phyloP scores from a whole-genome alignment of 176 grass and related monocot species.

The Oryza glaberrima region DNA sequence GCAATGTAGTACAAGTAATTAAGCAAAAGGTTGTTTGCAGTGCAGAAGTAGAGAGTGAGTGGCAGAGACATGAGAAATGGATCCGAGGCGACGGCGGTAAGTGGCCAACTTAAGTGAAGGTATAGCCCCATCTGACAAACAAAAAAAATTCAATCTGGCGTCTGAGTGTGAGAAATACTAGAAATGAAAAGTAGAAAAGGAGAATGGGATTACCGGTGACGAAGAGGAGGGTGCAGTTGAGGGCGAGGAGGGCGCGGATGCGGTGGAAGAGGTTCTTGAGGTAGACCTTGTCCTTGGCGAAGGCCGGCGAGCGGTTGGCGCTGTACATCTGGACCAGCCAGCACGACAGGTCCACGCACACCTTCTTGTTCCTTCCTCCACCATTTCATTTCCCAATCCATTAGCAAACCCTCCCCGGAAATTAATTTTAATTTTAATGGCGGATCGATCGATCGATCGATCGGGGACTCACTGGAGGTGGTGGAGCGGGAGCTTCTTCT shows the following conservation, averaged over 20 bases:
- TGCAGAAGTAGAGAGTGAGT: too few relatives aligned
- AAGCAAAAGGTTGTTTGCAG: neutral
- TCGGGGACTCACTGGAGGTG: constrained; percentile 76
- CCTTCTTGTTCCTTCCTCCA: constrained; percentile 75
- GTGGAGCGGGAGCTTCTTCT: constrained; percentile 90
- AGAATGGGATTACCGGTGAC: constrained; percentile 55
- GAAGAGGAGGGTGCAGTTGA: constrained; percentile 90
- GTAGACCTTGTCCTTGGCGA: constrained; percentile 80
- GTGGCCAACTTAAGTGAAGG: constrained; percentile 93
- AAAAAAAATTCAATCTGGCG: neutral
- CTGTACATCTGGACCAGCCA: constrained; percentile 81
- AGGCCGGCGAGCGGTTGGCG: constrained; percentile 50
- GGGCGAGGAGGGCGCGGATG: constrained; percentile 82
- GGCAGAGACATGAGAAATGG: constrained; percentile 47
- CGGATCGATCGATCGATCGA: neutral
- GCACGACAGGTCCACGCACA: constrained; percentile 95
- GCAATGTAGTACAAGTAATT: too few relatives aligned
- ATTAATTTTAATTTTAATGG: neutral
- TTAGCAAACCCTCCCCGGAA: neutral
- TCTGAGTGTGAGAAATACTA: too few relatives aligned
- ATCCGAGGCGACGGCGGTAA: constrained; percentile 79
- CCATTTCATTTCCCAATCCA: neutral
- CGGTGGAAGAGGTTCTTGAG: constrained; percentile 86
- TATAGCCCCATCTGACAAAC: constrained; percentile 76
- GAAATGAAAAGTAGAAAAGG: too few relatives aligned